Conservation (phyloP, 2,329 filamentous ascomycete genomes). For the Dendryphion nanum region DNA sequence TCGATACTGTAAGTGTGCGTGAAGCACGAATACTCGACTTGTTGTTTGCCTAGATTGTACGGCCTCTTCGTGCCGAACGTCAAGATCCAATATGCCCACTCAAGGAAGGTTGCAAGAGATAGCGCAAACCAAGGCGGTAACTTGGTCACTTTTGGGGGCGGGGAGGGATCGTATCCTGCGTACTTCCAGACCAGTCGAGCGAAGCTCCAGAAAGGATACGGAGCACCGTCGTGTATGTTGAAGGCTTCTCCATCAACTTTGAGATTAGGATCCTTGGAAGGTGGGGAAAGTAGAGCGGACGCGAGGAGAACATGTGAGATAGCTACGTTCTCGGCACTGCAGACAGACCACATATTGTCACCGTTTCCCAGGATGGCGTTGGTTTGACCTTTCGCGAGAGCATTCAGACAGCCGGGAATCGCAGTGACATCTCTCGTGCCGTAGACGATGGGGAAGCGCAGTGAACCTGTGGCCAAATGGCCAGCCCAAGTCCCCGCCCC, state of each 20-base stretch:
- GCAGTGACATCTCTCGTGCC: constrained; percentile 8
- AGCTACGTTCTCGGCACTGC: constrained; percentile 25
- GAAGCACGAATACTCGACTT: constrained; percentile 16
- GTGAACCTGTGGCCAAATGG: constrained; percentile 7
- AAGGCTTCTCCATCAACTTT: constrained; percentile 35
- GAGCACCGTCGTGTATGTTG: constrained; percentile 34
- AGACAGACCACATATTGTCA: constrained; percentile 29
- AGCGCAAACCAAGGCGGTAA: constrained; percentile 20
- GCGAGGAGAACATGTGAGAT: constrained; percentile 28
- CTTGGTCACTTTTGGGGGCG: constrained; percentile 14
- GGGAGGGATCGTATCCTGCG: constrained; percentile 18
- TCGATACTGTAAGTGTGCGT: constrained; percentile 19
- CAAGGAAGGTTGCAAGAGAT: constrained; percentile 19
- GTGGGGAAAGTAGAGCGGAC: constrained; percentile 22
- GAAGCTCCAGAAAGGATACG: constrained; percentile 36
- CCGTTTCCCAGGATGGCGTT: constrained; percentile 33
- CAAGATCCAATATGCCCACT: constrained; percentile 22
- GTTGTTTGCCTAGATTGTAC: constrained; percentile 12
- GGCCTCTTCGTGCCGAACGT: constrained; percentile 15
- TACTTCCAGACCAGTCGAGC: constrained; percentile 18
- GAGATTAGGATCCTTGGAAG: not conserved
- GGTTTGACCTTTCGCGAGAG: constrained; percentile 11
- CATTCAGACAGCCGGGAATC: constrained; percentile 11
- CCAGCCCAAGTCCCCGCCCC: constrained; percentile 6
- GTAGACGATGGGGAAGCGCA: constrained; percentile 14